A percentile compares a stretch with the other conserved stretches of the same genome.
phyloP scores from a whole-genome alignment of 1,284 basidiomycete genomes.

The Bondarzewia mesenterica region DNA sequence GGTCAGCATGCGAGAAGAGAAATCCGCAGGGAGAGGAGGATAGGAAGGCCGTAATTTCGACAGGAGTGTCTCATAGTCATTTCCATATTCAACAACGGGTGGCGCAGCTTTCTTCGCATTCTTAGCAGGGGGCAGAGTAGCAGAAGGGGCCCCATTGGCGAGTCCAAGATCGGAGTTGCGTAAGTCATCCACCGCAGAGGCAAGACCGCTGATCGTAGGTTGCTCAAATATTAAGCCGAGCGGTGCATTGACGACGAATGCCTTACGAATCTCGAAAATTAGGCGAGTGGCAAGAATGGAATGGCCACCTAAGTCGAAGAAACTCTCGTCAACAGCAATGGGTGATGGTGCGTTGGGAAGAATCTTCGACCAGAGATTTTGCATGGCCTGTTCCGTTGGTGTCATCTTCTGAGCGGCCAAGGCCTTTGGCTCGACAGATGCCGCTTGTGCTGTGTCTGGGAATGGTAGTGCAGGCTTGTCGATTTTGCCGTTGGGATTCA shows the following conservation, averaged over 20 bases:
- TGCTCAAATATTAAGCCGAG: conserved; percentile 90
- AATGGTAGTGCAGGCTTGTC: conserved; percentile 98
- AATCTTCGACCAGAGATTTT: conserved; percentile 77
- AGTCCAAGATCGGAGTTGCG: conserved; percentile 80
- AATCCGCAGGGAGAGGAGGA: conserved; percentile 43
- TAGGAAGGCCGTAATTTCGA: conserved; percentile 57
- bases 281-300: conserved; percentile 96
- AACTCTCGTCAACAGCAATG: conserved; percentile 88
- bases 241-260: conserved; percentile 87
- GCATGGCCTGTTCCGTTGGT: conserved; percentile 76
- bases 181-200: conserved; percentile 71
- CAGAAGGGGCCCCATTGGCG: conserved; percentile 18
- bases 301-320: conserved; percentile 98
- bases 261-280: conserved; percentile 94
- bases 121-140: conserved; percentile 17
- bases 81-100: conserved; percentile 60
- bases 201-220: conserved; percentile 82
- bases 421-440: conserved; percentile 25
- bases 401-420: conserved; percentile 33
- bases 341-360: conserved; percentile 76
- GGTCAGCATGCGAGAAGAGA: conserved; percentile 50
- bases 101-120: conserved; percentile 20
- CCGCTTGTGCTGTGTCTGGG: conserved; percentile 88
- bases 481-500: conserved; percentile 99
- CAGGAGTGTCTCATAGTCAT: conserved; percentile 69